phyloP scores from a whole-genome alignment of 1,284 basidiomycete genomes.

The Malassezia obtusa region DNA sequence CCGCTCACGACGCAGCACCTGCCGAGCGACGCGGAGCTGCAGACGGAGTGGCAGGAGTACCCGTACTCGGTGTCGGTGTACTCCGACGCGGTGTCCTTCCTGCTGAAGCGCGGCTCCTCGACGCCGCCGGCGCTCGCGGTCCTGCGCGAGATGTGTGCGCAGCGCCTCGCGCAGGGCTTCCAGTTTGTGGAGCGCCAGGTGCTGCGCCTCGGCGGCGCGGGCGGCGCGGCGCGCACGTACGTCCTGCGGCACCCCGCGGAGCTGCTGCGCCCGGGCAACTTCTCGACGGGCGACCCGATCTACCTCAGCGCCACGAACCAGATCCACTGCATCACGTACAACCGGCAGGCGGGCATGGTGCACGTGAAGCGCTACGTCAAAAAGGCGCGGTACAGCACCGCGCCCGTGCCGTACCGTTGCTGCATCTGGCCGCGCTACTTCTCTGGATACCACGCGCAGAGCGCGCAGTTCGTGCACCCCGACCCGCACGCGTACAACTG shows the following conservation, averaged over 20 bases:
- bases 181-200: constrained; percentile 62
- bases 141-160: constrained; percentile 85
- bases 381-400: constrained; percentile 57
- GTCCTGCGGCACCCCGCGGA: constrained; percentile 40
- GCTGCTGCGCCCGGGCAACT: constrained; percentile 42
- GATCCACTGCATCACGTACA: constrained; percentile 80
- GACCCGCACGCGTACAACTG: constrained; percentile 56
- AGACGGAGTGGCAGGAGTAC: constrained; percentile 42
- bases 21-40: constrained; percentile 39
- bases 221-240: constrained; percentile 19
- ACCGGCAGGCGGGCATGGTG: constrained; percentile 66
- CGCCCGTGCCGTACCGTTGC: constrained; percentile 68
- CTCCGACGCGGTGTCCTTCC: constrained; percentile 38
- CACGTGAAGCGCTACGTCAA: constrained; percentile 79
- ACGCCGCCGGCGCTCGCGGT: constrained; percentile 62
- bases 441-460: constrained; percentile 70
- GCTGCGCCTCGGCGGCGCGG: constrained; percentile 12
- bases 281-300: constrained; percentile 55
- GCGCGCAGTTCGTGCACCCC: constrained; percentile 67
- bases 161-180: constrained; percentile 87
- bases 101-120: constrained; percentile 51
- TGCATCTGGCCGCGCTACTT: constrained; percentile 86
- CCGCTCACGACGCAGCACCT: constrained; percentile 74
- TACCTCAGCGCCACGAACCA: constrained; percentile 91
- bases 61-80: constrained; percentile 41